Percentiles rank a stretch among this genome's conserved stretches.
Conservation (phyloP, 1,284 basidiomycete species). For the Coriolopsis trogii region DNA sequence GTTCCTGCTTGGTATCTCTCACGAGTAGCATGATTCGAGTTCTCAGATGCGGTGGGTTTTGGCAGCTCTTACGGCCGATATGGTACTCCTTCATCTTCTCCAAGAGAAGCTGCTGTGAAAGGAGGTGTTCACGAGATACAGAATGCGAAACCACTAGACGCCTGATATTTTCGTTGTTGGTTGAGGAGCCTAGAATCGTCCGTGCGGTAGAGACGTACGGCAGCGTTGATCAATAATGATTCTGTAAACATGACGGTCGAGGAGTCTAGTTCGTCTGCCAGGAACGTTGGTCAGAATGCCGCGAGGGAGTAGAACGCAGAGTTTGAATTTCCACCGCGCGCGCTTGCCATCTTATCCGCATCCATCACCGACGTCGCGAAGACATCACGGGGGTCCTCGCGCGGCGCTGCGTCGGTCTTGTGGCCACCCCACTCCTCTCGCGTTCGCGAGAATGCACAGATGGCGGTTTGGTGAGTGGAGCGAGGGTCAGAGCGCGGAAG, state of each 20-base stretch:
- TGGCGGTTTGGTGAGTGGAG: slow-evolving; percentile 1
- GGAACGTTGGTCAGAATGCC: not conserved
- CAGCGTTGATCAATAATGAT: too few relatives aligned
- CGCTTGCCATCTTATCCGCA: slow-evolving; percentile 3
- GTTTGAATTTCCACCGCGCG: not conserved
- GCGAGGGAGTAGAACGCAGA: not conserved
- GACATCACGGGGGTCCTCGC: not conserved
- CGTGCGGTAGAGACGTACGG: too few relatives aligned
- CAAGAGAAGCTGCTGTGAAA: not conserved
- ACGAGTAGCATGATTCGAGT: not conserved
- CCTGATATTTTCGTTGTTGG: too few relatives aligned
- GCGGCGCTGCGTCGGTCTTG: not conserved
- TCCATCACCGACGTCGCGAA: slow-evolving; percentile 3
- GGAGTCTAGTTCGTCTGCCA: too few relatives aligned
- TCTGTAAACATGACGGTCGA: too few relatives aligned
- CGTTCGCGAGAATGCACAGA: not conserved
- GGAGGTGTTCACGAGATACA: too few relatives aligned
- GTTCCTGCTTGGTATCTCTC: not conserved
- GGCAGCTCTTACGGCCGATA: too few relatives aligned
- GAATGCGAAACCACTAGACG: too few relatives aligned
- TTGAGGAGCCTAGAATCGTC: too few relatives aligned
- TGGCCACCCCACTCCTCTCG: not conserved
- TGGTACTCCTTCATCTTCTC: not conserved
- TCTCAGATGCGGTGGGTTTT: too few relatives aligned
- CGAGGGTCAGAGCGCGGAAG: not conserved